Base-by-base conservation (phyloP, 768 basidiomycete species). In the Mycena indigotica region DNA sequence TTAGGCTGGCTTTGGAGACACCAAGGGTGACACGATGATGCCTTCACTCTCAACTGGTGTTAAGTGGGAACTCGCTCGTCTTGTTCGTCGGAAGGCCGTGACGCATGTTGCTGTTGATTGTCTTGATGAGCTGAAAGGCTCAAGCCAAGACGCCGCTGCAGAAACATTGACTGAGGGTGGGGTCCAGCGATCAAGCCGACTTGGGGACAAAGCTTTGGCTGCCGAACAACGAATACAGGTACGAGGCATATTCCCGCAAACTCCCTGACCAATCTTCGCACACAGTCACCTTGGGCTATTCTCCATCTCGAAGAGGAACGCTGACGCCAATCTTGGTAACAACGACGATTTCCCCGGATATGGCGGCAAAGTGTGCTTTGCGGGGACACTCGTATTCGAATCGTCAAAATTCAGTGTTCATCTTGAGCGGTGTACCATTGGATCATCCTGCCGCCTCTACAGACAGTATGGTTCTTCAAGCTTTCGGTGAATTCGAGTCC, bases 271-370 rank as follows among this genome's bases (percentile, higher is more conserved):
- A n/a, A n/a, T n/a, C n/a, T n/a, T n/a, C n/a, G n/a, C n/a, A n/a
- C n/a, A n/a, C 46, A 89, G 87, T 75, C 74, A 15, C 85, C 86
- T 0, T 90, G 86, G 86, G 64, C 65, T 35, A 84, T 88, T 63
- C 72, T 89, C 4, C 86, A 89, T 60, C 66, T 58, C 4, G 88
- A 90, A 65, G 78, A 82, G 40, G 63, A 64, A 0, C 72, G 66
- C 68, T 0, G 69, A 66, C 19, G 73, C 73, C 2, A 79, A 75
- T 12, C 68, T 86, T 2, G 85, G 82, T 0, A 74, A 78, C 52
- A 72, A n/a, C n/a, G n/a, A 73, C 23, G 65, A 73, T 15, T 63
- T 68, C 30, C 70, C 71, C 2, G 68, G 68, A 4, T 87, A 83
- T 58, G 87, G 84, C 3, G 88, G 88, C 0, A 80, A 82, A 63